Evolutionary conservation across 345 rosid genomes (phyloP), one percentile per base, ranked within the genome.

Genomic region (Garcia nutans): DNA sequence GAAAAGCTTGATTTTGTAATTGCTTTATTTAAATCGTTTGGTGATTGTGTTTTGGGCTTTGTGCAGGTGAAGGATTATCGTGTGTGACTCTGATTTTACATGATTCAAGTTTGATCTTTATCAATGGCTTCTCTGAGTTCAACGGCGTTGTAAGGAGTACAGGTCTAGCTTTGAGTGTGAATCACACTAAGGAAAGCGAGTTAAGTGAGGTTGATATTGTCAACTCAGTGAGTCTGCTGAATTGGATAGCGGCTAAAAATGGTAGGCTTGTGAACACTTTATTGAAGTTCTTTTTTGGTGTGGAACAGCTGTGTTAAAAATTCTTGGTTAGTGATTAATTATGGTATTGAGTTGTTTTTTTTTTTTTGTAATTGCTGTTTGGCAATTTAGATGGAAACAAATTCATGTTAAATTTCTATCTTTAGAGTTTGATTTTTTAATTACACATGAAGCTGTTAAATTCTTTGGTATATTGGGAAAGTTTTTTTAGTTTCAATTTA

Each of bases 21-120:
- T 56, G 9, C 16, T 57, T 72, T n/a, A 72, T 72, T 58, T 16
- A 26, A 72, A 58, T n/a, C 50, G 66, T 58, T 72, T 57, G 75
- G 65, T 72, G n/a, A 45, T 45, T 45, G 31, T 5, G 3, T 57
- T 31, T 16, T 37, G 15, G 28, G 50, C 8, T 28, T 23, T 55
- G 12, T 55, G 64, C 24, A 52, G 58, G 20, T 26, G 23, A 63
- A 63, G 44, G 44, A 63, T 63, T 69, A 20, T 42, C 0, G 61
- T 24, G n/a, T 58, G 47, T 24, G 31, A 28, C 24, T 42, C 3
- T 37, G 62, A 19, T n/a, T 47, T 64, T 52, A 58, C 60, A 50
- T 74, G 68, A 42, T 41, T 63, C 10, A 58, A 50, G 62, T 47
- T 63, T 22, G 50, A 22, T 49, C 70, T 31, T 64, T 22, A 63